Evolutionary conservation across 192 early-diverging fungal genomes (phyloP).

Genomic region (Endogone sp.): DNA sequence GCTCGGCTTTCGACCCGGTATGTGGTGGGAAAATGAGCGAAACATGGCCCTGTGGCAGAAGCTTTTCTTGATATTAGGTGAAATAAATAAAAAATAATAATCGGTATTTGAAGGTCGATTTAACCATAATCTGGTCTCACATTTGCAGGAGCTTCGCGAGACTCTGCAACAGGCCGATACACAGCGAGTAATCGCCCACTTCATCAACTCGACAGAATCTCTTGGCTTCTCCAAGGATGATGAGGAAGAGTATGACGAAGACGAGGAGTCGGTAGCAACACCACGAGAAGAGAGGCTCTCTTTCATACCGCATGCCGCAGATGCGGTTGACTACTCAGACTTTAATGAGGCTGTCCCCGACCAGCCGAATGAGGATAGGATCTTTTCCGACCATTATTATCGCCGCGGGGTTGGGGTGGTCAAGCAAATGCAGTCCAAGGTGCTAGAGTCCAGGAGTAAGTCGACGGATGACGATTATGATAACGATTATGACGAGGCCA

Average conservation of each 20-base stretch:
- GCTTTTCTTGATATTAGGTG: constrained; percentile 23
- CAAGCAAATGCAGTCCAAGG: constrained; percentile 5
- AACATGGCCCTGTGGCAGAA: background rate
- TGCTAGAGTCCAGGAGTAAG: constrained; percentile 4
- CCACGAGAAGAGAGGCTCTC: constrained; percentile 38
- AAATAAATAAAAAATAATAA: background rate
- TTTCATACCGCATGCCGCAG: constrained; percentile 45
- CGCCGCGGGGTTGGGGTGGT: constrained; percentile 32
- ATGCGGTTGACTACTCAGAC: constrained; percentile 83
- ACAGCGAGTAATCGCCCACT: constrained; percentile 39
- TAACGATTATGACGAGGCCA: constrained; percentile 44
- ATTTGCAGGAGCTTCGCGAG: constrained; percentile 47
- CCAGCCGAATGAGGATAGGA: constrained; percentile 16
- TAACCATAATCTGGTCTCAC: background rate
- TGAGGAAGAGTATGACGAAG: constrained; percentile 33
- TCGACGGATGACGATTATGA: constrained; percentile 52
- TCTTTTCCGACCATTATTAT: constrained; percentile 35
- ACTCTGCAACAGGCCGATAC: constrained; percentile 47
- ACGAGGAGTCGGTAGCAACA: constrained; percentile 33
- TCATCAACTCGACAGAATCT: constrained; percentile 40
- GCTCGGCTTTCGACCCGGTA: constrained; percentile 39
- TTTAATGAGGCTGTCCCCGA: constrained; percentile 80
- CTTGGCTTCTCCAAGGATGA: constrained; percentile 49
- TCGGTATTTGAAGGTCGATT: background rate
- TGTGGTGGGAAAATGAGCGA: background rate